Base-by-base conservation (phyloP, 2,329 filamentous ascomycete species). In the Blumeriella jaapii region DNA sequence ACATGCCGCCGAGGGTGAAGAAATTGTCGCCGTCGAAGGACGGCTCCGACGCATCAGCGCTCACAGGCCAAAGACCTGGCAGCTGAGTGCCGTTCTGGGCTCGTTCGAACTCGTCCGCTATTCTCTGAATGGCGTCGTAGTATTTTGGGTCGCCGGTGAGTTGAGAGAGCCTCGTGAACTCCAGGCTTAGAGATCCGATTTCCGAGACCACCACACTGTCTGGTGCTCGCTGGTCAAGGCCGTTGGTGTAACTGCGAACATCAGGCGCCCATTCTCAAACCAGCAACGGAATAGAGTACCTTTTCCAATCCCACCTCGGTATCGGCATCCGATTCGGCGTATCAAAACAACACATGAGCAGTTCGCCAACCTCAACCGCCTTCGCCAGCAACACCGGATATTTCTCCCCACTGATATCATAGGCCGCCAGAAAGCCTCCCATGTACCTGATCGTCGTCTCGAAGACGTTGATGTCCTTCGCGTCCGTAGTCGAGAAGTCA, bases 241-340 rank as follows among this genome's bases (percentile, higher is more conserved):
- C 71, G 36, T 43, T 16, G 1, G 29, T 16, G 38, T 53, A 55
- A 24, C 51, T 55, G 35, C 12, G n/a, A 2, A 9, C 6, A 69
- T 68, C 46, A 65, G 70, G 15, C 66, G 59, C 45, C 12, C 18
- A 12, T 14, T 23, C 11, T 11, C 1, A 22, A 4, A 9, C 4
- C 12, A 12, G n/a, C 11, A 6, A 1, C 12, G 18, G 17, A 17
- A 64, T 6, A 19, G 78, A 46, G 67, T 68, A 49, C 64, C 59
- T 47, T 76, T 67, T 23, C 67, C 67, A 56, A 29, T 55, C 44
- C 51, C 51, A 56, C 15, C 52, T 47, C 1, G 45, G 38, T 29
- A 85, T 63, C 1, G 89, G 87, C 83, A 96, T 93, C 48, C 85
- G 75, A 58, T 96, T 96, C 0, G 87, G 87, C 0, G 89, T 96